Conservation (phyloP, 208 protist genomes). For the Angomonas deanei region DNA sequence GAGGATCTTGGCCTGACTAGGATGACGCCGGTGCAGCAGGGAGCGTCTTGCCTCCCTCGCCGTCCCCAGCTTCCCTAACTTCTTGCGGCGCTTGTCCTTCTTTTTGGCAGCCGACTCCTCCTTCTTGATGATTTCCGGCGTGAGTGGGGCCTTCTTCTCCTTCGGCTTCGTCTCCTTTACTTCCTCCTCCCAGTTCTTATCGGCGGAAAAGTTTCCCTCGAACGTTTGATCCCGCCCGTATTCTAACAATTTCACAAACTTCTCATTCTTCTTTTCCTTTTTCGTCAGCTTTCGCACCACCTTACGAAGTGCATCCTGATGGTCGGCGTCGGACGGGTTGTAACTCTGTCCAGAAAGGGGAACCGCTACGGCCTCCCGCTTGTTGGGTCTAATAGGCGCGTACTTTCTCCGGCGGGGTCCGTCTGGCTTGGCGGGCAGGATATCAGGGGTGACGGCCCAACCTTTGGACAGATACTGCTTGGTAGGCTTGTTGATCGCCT, state of each 20-base stretch:
- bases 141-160: constrained; percentile 5
- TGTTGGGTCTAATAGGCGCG: constrained; percentile 64
- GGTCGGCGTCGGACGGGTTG: constrained; percentile 72
- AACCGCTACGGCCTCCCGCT: constrained; percentile 62
- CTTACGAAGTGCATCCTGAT: constrained; percentile 60
- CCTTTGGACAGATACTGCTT: constrained; percentile 37
- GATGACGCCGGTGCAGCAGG: constrained; percentile 70
- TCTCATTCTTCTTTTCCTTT: constrained; percentile 57
- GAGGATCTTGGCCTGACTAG: constrained; percentile 38
- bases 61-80: constrained; percentile 29
- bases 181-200: constrained; percentile 82
- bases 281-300: constrained; percentile 58
- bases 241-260: constrained; percentile 68
- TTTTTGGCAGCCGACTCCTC: constrained; percentile 29
- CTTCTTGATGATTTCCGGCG: constrained; percentile 18
- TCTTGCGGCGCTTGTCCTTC: constrained; percentile 44
- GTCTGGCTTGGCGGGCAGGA: constrained; percentile 40
- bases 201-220: constrained; percentile 49
- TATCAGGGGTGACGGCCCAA: constrained; percentile 59
- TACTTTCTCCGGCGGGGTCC: constrained; percentile 78
- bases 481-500: constrained; percentile 47
- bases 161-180: constrained; percentile 46
- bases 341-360: constrained; percentile 82
- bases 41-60: constrained; percentile 34
- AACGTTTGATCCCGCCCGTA: constrained; percentile 37